Base-by-base conservation (phyloP, 208 protist species). In the Trypanosoma melophagium region DNA sequence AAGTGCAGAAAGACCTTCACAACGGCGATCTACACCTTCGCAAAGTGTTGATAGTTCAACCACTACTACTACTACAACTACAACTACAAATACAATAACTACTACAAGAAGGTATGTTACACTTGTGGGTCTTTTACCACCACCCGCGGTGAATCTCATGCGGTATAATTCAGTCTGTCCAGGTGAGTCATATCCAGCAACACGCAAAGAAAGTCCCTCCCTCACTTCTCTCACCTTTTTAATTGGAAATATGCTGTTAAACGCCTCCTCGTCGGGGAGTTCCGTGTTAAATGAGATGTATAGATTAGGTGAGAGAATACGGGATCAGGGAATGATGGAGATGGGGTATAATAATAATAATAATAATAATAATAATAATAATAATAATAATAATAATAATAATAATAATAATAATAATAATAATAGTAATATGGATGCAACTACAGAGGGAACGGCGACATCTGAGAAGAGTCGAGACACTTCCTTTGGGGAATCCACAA, bases 61-160 rank as follows among this genome's bases (percentile, higher is more conserved):
- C n/a, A 44, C 7, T 44, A 44, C 8, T 44, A 44, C 7, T 44
- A 44, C 7, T 44, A 44, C 7, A 14, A 44, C 7, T 14, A 44
- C 7, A 12, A 44, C 7, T 44, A 44, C 7, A 14, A 44, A 44
- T 44, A 44, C 8, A 14, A 44, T 14, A 8, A 53, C 3, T n/a
- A 50, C 1, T 3, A 17, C 24, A 25, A 1, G 31, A 21, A 75
- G 68, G 49, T 64, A 64, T 55, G 67, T 79, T 35, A 79, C 78
- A 47, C 52, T 60, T 60, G 56, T 78, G 2, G 57, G 78, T 28
- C 31, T 90, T 24, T 66, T 90, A 22, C 84, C 87, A 2, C 82
- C 87, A 0, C 60, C 79, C 0, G 84, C 87, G 19, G 77, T 89
- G 21, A 74, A 83, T 47, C 77, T 93, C 49, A 70, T 71, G 72